Percentiles rank a stretch among this genome's conserved stretches.
phyloP scores from a whole-genome alignment of 257 asterid genomes.

The Plantago elongata region DNA sequence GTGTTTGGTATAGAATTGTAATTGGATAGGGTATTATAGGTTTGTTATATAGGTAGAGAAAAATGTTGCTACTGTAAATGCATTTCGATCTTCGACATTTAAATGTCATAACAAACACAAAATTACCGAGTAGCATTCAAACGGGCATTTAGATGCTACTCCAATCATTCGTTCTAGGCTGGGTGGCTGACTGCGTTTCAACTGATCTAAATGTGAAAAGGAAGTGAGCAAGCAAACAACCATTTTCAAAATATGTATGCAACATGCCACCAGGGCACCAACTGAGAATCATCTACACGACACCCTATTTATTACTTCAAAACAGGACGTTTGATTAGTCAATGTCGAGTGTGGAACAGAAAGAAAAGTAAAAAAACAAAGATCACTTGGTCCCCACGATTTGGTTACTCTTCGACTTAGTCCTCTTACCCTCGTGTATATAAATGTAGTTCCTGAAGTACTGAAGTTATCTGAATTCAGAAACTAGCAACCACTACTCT shows the following conservation, averaged over 20 bases:
- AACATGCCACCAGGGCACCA: slow-evolving; percentile 7
- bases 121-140: too few species aligned
- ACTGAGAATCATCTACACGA: not conserved
- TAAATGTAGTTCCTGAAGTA: not conserved
- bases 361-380: not conserved
- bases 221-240: not conserved
- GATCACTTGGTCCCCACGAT: not conserved
- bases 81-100: too few species aligned
- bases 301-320: not conserved
- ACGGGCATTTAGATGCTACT: too few species aligned
- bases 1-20: too few species aligned
- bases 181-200: too few species aligned
- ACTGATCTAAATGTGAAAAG: not conserved
- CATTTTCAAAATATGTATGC: not conserved
- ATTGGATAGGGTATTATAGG: too few species aligned
- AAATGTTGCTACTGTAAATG: too few species aligned
- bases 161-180: too few species aligned
- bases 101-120: too few species aligned
- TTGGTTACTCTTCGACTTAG: not conserved
- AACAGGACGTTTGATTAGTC: not conserved
- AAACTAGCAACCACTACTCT: not conserved
- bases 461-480: not conserved
- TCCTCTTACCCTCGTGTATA: too few species aligned
- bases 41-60: too few species aligned
- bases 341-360: not conserved